Evolutionary conservation across 192 early-diverging fungal genomes (phyloP).

Genomic region (Entomortierella lignicola): DNA sequence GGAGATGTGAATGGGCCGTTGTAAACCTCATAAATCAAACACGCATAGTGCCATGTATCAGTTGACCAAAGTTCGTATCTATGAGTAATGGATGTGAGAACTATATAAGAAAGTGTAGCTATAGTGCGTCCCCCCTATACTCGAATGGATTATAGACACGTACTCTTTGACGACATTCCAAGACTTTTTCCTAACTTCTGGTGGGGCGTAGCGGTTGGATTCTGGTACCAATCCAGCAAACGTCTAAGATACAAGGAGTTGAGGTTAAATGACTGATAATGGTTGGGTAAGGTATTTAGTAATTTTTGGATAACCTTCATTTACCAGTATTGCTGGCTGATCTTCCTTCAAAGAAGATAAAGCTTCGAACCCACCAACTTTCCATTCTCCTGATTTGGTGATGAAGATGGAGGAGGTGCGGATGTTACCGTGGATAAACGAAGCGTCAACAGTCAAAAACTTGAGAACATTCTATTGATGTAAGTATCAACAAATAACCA

Average conservation of each 20-base stretch:
- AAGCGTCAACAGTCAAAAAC: conserved; percentile 89
- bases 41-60: conserved; percentile 88
- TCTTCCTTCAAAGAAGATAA: conserved; percentile 79
- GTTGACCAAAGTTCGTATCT: conserved; percentile 64
- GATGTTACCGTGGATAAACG: conserved; percentile 90
- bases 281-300: neutral
- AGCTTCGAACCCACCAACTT: conserved; percentile 89
- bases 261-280: neutral
- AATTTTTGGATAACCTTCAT: neutral
- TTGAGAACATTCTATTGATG: conserved; percentile 77
- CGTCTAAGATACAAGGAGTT: conserved; percentile 46
- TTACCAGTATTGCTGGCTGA: conserved; percentile 68
- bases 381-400: conserved; percentile 95
- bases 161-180: conserved; percentile 74
- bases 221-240: conserved; percentile 75
- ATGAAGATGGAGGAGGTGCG: conserved; percentile 82
- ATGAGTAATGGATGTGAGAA: neutral
- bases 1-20: conserved; percentile 69
- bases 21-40: conserved; percentile 85
- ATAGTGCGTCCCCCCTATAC: no score
- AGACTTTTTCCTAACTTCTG: conserved; percentile 72
- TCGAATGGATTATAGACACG: conserved; percentile 18
- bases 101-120: neutral
- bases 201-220: conserved; percentile 76
- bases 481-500: neutral